Conservation (phyloP, 768 basidiomycete species). For the Mycena kentingensis region DNA sequence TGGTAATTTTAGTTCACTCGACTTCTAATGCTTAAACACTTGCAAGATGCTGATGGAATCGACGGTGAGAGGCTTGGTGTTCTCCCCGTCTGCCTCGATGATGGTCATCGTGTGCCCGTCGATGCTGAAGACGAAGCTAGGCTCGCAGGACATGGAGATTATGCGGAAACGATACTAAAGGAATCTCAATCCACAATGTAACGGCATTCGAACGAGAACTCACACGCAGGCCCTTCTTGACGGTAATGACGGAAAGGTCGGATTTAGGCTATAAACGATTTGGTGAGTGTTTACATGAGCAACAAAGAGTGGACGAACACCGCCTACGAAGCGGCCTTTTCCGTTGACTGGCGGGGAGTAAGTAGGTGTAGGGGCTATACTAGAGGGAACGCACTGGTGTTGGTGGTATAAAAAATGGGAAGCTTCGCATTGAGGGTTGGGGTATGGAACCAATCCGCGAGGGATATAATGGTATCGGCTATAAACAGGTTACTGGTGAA, state of each 20-base stretch:
- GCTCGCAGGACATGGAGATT: constrained; percentile 48
- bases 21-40: neutral
- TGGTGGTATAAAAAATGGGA: no score
- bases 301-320: no score
- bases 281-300: no score
- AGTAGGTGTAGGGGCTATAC: no score
- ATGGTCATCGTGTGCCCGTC: constrained; percentile 42
- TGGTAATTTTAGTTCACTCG: constrained; percentile 8
- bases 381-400: no score
- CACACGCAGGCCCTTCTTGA: constrained; percentile 40
- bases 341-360: no score
- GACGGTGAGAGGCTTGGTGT: constrained; percentile 31
- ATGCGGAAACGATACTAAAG: constrained; percentile 55
- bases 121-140: constrained; percentile 40
- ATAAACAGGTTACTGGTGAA: constrained; percentile 25
- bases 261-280: no score
- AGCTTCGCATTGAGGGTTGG: constrained; percentile 7
- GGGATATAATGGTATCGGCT: constrained; percentile 38
- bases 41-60: constrained; percentile 41
- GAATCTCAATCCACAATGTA: no score
- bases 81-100: constrained; percentile 44
- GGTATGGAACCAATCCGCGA: constrained; percentile 38
- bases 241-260: constrained; percentile 31
- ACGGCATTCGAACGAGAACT: constrained; percentile 36
- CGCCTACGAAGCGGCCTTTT: neutral